These are phyloP conservation scores for Gynochthodes officinalis DNA, from an alignment of 257 asterid species.

Conservation along the genomic window DNA sequence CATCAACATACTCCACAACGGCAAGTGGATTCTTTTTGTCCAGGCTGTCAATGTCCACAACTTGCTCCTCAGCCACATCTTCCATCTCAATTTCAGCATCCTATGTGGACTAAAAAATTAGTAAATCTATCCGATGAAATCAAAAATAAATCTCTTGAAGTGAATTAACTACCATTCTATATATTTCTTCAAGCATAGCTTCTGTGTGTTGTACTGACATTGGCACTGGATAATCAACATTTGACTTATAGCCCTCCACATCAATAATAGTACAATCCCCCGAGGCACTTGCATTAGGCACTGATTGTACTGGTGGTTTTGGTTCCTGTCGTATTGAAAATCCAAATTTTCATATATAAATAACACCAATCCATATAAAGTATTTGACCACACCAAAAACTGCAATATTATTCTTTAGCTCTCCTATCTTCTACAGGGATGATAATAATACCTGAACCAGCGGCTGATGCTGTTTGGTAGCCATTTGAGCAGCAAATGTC, in stretches of 20 bases:
- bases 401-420: neutral
- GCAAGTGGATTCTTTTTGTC: constrained; percentile 58
- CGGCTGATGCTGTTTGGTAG: constrained; percentile 41
- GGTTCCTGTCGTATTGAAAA: constrained; percentile 23
- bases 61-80: constrained; percentile 34
- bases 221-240: constrained; percentile 45
- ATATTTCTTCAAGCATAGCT: constrained; percentile 80
- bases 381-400: too few species aligned
- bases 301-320: constrained; percentile 31
- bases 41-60: constrained; percentile 51
- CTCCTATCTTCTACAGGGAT: neutral
- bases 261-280: constrained; percentile 40
- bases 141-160: neutral
- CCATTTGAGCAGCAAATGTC: constrained; percentile 56
- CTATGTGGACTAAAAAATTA: constrained; percentile 17
- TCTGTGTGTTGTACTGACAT: constrained; percentile 73
- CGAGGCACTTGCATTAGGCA: constrained; percentile 22
- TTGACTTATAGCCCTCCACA: constrained; percentile 36
- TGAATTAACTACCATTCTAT: constrained; percentile 52
- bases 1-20: constrained; percentile 69
- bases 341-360: neutral
- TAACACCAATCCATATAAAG: too few species aligned
- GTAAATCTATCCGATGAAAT: neutral
- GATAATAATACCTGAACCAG: constrained; percentile 32
- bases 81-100: constrained; percentile 59